Evolutionary conservation across 306 rosid genomes (phyloP), one percentile per base, ranked within the genome.

Genomic region (Fragaria nilgerrensis): DNA sequence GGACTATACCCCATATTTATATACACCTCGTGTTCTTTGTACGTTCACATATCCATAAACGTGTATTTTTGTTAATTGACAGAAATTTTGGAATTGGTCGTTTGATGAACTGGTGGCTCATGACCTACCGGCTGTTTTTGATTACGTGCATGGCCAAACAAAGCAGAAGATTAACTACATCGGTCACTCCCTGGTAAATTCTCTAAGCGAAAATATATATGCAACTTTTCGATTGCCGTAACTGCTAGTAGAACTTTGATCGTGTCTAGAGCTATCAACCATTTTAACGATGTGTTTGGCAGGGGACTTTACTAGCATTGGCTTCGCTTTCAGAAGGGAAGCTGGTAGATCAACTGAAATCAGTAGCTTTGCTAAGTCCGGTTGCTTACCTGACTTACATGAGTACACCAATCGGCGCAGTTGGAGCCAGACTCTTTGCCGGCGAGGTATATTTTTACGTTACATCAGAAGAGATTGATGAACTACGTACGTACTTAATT

Each of bases 21-120:
- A 1, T 50, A 45, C 5, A 16, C 2, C 22, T 50, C 3, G 14
- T 56, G 9, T 56, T 44, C 48, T 73, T 50, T 53, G 25, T 6
- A 39, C 5, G 7, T 36, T 36, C 0, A 36, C 1, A 6, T 37
- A 7, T 39, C 1, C 1, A 39, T 39, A 39, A 0, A 37, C 41
- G 0, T 37, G 25, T 22, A 4, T 2, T 1, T 45, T 17, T 37
- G 23, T 3, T 59, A 9, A 56, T 55, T 68, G 16, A n/a, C 88
- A 93, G 98, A 84, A 72, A 1, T 95, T 62, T 73, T 95, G 97
- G 99, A 53, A 90, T 43, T 95, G 97, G 97, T 88, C 97, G 0
- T 95, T 89, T 89, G 99, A 95, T 71, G 97, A 95, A 75, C 78
- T 95, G 20, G 91, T 81, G 53, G 12, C 75, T 50, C 89, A 82